A percentile compares a stretch with the other conserved stretches of the same genome.
Conservation (phyloP, 73 alveolate species). For the Blepharisma stoltei region DNA sequence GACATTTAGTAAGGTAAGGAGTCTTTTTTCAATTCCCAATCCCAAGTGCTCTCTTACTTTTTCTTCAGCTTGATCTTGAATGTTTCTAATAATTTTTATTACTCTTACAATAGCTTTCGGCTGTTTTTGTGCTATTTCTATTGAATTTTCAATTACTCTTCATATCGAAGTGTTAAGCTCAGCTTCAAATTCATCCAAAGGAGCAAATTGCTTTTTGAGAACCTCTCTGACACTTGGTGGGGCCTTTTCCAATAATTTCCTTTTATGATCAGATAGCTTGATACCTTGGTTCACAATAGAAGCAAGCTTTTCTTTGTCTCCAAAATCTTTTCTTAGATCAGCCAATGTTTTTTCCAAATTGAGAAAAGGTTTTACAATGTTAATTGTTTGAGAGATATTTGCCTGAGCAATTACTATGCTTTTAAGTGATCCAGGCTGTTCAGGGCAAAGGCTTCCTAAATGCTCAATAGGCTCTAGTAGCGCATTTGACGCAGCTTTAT, state of each 20-base stretch:
- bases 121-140: conserved; percentile 2
- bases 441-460: background rate
- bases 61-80: background rate
- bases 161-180: background rate
- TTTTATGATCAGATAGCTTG: conserved; percentile 9
- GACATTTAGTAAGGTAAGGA: background rate
- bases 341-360: background rate
- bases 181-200: conserved; percentile 13
- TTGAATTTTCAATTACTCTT: conserved; percentile 3
- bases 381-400: background rate
- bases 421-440: background rate
- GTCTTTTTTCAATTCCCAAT: conserved; percentile 29
- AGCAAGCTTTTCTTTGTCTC: background rate
- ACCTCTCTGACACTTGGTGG: background rate
- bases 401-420: conserved; percentile 4
- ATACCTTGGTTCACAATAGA: background rate
- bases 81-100: background rate
- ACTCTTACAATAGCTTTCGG: conserved; percentile 1
- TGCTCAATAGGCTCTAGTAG: background rate
- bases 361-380: conserved; percentile 8
- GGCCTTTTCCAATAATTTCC: background rate
- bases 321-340: background rate
- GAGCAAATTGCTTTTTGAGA: background rate
- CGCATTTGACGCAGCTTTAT: conserved; percentile 17
- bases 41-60: background rate